Evolutionary conservation across 1,139 yeast species (phyloP), one percentile per base, ranked within the genome.

Genomic region (Geotrichum citri-aurantii): DNA sequence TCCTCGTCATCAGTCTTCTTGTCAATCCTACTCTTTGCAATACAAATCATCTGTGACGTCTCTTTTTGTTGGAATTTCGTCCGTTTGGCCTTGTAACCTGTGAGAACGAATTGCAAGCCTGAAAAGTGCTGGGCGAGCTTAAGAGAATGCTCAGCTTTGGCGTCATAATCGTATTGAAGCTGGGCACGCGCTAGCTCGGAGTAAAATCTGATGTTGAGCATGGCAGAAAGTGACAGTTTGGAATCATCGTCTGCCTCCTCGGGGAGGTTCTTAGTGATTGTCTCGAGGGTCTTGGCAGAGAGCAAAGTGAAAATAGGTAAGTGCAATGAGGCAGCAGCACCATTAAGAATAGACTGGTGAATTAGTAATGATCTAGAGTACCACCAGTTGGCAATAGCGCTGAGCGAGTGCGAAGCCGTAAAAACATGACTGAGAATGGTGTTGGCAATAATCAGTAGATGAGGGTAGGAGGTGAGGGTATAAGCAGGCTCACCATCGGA

Each of bases 71-170:
- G 99, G 69, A 77, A 88, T 70, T 88, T 89, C 2, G 99, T 92
- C 69, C 95, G 79, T 69, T 86, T 88, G 5, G 96, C 97, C 65
- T 85, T 83, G 54, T 93, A 89, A 64, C 99, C 99, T 1, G 97
- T 86, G 54, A 92, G 74, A 0, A 86, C 80, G 62, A 86, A 80
- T 49, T 79, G 75, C 54, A 95, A 77, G 1, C 83, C 81, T 0
- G 95, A 83, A 12, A 61, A 54, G 19, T 77, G 59, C 78, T 80
- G 31, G 81, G 95, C 71, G 76, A 79, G 12, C 72, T 74, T 66
- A 81, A 79, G 33, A 79, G 77, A 10, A 81, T 83, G 52, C 82
- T 79, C 56, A 80, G 83, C 69, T 81, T 92, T 47, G 82, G 80
- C 64, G 76, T 85, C 65, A 82, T 83, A 64, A 81, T 86, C 65